Percentiles rank a stretch among this genome's conserved stretches.
These are phyloP conservation scores for Solanum hybrid DNA, from an alignment of 305 asterid species.

Conservation along the genomic window DNA sequence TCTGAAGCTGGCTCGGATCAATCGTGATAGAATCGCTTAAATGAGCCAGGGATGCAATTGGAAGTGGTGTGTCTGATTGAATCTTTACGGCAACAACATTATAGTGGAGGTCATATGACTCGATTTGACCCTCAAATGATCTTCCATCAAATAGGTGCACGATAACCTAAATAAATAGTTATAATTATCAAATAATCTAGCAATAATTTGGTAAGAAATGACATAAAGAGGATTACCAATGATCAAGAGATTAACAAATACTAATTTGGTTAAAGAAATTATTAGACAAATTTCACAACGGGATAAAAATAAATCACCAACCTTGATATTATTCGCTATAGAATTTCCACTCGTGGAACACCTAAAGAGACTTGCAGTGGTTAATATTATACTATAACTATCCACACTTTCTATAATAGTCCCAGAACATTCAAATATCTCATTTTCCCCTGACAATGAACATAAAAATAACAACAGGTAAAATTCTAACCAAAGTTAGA, in stretches of 20 bases:
- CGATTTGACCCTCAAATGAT: background rate
- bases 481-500: too few relatives aligned
- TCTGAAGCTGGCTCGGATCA: background rate
- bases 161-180: background rate
- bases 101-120: background rate
- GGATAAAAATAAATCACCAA: background rate
- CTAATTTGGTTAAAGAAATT: background rate
- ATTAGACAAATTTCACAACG: too few relatives aligned
- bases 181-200: background rate
- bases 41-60: background rate
- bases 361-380: background rate
- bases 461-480: too few relatives aligned
- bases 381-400: background rate
- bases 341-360: background rate
- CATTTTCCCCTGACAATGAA: background rate
- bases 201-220: background rate
- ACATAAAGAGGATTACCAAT: background rate
- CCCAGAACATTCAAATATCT: background rate
- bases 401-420: background rate
- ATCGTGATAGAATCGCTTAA: background rate
- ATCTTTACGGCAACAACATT: background rate
- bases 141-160: background rate
- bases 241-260: background rate
- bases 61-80: background rate
- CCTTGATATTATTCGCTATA: background rate